Base-by-base conservation (phyloP, 129 eudicot species). In the Rutidosis leptorrhynchoides region DNA sequence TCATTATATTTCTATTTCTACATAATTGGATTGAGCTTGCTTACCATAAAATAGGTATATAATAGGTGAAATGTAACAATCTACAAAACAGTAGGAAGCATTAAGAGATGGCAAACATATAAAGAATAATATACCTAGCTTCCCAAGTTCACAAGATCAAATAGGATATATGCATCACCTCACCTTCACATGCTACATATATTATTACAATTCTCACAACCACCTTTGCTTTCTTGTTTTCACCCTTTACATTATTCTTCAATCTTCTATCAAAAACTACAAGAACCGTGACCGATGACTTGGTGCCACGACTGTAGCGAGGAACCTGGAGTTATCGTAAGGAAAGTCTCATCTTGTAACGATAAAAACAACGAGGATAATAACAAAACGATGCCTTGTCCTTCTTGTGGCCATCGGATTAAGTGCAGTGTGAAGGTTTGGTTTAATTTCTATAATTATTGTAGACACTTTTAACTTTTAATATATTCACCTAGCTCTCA, bases 401-500 rank as follows among this genome's bases (percentile, higher is more conserved):
- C 88, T 25, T 83, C 88, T 5, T 86, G 88, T 72, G 94, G 94
- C 21, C 81, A 80, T 70, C 79, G 29, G 40, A 75, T 85, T 64
- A 71, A 74, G 60, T 74, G 74, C 74, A 69, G 74, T 49, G 80
- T 61, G 69, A 81, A 86, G 88, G 94, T 40, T 25, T 17, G 25
- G 8, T 62, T 62, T n/a, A n/a, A n/a, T n/a, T 45, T 20, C 15
- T 52, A 29, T 54, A 15, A 23, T 10, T 27, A 8, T 23, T 10
- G 23, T 26, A 5, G 26, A 22, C 19, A 7, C 4, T 53, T 33
- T 48, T 10, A 1, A 4, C 14, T 54, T 26, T 74, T n/a, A n/a
- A 4, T n/a, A n/a, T n/a, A n/a, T n/a, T n/a, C n/a, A n/a, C n/a
- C n/a, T n/a, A n/a, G n/a, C n/a, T n/a, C n/a, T n/a, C n/a, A n/a